Conservation (phyloP, 805 yeast genomes). For the Schwanniomyces pseudopolymorphus region DNA sequence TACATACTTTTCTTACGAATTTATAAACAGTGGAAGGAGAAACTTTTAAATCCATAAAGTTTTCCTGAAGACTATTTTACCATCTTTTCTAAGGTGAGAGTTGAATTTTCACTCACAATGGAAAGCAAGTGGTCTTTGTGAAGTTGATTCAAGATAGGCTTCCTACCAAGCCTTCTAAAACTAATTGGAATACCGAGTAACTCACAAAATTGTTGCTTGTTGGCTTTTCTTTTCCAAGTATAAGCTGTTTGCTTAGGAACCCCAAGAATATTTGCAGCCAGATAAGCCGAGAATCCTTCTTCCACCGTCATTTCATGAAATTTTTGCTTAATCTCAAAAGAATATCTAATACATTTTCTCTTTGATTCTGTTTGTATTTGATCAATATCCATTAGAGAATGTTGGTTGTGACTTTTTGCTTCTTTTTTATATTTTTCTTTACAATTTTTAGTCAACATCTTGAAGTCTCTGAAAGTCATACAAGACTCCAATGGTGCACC, state of each 20-base stretch:
- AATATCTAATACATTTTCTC: too few relatives aligned
- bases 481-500: too few relatives aligned
- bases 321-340: too few relatives aligned
- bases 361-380: too few relatives aligned
- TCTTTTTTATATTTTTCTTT: background rate
- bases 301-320: too few relatives aligned
- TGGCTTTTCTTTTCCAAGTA: background rate
- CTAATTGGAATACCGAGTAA: conserved; percentile 1
- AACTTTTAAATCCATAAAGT: too few relatives aligned
- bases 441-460: background rate
- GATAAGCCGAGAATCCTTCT: background rate
- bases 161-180: background rate
- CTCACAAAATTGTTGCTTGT: background rate
- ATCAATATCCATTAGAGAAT: background rate
- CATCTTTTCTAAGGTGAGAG: conserved; percentile 1
- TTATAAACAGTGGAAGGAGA: too few relatives aligned
- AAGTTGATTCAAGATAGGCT: conserved; percentile 1
- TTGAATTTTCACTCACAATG: conserved; percentile 1
- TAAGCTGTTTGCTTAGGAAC: conserved; percentile 1
- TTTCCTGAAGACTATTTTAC: too few relatives aligned
- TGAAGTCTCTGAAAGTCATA: background rate
- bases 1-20: too few relatives aligned
- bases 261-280: background rate
- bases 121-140: background rate
- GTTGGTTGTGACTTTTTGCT: background rate